Conservation (phyloP, 805 yeast species). For the Metschnikowia hibisci region DNA sequence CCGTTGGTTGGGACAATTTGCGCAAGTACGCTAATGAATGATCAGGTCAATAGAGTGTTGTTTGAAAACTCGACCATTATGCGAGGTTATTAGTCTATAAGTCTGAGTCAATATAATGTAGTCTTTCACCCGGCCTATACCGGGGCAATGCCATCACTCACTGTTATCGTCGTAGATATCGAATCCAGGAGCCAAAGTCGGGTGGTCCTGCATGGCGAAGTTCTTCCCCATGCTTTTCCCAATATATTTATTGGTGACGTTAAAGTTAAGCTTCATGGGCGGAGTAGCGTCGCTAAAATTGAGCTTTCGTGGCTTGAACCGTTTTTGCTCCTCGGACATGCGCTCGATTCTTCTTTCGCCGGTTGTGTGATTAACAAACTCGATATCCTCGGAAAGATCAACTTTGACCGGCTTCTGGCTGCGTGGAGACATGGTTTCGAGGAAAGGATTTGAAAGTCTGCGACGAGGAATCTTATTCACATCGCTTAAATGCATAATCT, state of each 20-base stretch:
- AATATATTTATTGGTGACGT: slow-evolving; percentile 15
- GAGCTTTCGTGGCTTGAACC: slow-evolving; percentile 15
- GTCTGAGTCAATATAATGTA: not conserved
- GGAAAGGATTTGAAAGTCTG: slow-evolving; percentile 14
- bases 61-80: not conserved
- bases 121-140: not conserved
- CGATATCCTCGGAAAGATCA: slow-evolving; percentile 15
- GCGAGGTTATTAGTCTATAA: not conserved
- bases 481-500: slow-evolving; percentile 4
- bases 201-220: slow-evolving; percentile 13
- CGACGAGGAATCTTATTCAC: slow-evolving; percentile 12
- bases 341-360: slow-evolving; percentile 12
- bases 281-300: slow-evolving; percentile 15
- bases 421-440: slow-evolving; percentile 1
- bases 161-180: slow-evolving; percentile 13
- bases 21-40: slow-evolving; percentile 24
- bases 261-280: slow-evolving; percentile 10
- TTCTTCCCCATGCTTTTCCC: slow-evolving; percentile 16
- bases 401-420: not conserved
- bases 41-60: not conserved
- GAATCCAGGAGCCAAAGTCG: slow-evolving; percentile 13
- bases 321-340: slow-evolving; percentile 13
- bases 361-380: slow-evolving; percentile 14
- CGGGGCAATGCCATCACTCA: not conserved
- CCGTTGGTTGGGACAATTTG: slow-evolving; percentile 43